Conservation (phyloP, 2,329 filamentous ascomycete genomes). For the Nigrograna mackinnonii region DNA sequence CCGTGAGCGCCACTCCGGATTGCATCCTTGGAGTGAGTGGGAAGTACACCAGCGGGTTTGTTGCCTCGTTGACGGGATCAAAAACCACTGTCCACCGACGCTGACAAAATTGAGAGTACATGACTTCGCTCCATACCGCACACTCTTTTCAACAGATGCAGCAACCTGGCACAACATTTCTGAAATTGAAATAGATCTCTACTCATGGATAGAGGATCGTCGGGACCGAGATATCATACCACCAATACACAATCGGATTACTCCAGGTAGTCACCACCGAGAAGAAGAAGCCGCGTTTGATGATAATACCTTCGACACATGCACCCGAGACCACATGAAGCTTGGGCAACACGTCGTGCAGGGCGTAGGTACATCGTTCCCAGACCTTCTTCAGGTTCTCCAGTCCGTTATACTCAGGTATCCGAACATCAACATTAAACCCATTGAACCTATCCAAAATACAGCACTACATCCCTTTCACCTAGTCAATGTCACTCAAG, state of each 20-base stretch:
- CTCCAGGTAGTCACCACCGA: conserved; percentile 34
- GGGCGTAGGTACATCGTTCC: conserved; percentile 34
- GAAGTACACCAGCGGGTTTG: conserved; percentile 42
- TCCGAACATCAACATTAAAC: conserved; percentile 35
- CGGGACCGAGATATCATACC: conserved; percentile 36
- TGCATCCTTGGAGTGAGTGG: conserved; percentile 42
- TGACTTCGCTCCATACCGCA: conserved; percentile 38
- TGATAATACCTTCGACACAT: conserved; percentile 35
- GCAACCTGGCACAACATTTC: conserved; percentile 33
- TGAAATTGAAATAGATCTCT: conserved; percentile 35
- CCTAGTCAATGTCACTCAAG: conserved; percentile 36
- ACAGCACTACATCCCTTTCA: conserved; percentile 38
- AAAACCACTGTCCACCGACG: conserved; percentile 30
- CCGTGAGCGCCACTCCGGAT: conserved; percentile 35
- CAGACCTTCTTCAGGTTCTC: conserved; percentile 34
- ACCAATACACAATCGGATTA: conserved; percentile 35
- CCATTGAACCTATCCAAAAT: conserved; percentile 27
- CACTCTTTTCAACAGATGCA: conserved; percentile 36
- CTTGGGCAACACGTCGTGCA: conserved; percentile 38
- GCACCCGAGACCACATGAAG: conserved; percentile 36
- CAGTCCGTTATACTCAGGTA: conserved; percentile 32
- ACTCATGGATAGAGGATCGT: conserved; percentile 39
- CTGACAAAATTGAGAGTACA: conserved; percentile 36
- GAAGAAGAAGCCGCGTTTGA: conserved; percentile 40
- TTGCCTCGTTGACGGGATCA: conserved; percentile 36